Base-by-base conservation (phyloP, 2,329 filamentous ascomycete species). In the Penicillium capsulatum region DNA sequence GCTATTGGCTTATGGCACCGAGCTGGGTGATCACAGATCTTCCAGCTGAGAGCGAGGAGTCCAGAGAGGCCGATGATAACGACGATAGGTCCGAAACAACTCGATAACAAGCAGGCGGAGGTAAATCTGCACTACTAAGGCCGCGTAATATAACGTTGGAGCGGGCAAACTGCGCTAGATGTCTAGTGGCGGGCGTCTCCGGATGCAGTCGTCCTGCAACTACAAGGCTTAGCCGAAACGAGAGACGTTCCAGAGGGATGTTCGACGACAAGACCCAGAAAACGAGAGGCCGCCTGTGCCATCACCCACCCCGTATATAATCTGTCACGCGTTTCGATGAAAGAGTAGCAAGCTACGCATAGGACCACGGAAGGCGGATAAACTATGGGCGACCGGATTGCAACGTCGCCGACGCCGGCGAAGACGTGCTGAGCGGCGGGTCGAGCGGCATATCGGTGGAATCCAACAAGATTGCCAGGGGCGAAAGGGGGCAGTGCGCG, bases 381-480 rank as follows among this genome's bases (percentile, higher is more conserved):
- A 24, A 24, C 11, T 11, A 7, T 24, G 11, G 22, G 11, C 7
- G 22, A 24, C 22, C 11, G 11, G 22, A 24, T 24, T 24, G 11
- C 11, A 24, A 24, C 11, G 22, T 11, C 11, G 1, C 22, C 11
- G 22, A 11, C 11, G 22, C 11, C 7, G 22, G 11, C 22, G 11
- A 30, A 31, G n/a, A 31, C 24, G 14, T 17, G 13, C 34, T 24
- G 24, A 36, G 13, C n/a, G 28, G 27, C 28, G 8, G 24, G 24
- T 36, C 22, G 7, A 29, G 34, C 27, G 11, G 17, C 17, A 37
- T 37, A 19, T 37, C 28, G 35, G 35, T 27, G 19, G 22, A 24
- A 24, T 24, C 22, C 11, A 24, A 24, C 11, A 24, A 24, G 22
- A 24, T 24, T 24, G 22, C 22, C 11, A 24, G 22, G 22, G 22